Base-by-base conservation (phyloP, 108 stramenopile genomes). In the Bacterosira constricta region DNA sequence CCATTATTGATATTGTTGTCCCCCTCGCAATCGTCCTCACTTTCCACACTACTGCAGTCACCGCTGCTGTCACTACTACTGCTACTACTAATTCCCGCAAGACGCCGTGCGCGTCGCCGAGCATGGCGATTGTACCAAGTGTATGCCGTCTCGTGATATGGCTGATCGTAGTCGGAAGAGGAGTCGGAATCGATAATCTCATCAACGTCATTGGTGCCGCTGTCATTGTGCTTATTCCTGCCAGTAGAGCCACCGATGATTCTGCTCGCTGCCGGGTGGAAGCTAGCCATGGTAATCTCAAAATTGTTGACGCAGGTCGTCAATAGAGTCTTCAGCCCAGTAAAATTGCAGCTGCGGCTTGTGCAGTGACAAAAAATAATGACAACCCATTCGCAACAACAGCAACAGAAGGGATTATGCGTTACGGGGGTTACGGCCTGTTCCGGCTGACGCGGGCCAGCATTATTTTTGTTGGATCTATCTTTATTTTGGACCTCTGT, bases 141-240 rank as follows among this genome's bases (percentile, higher is more conserved):
- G 0, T 35, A 44, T 38, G 78, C 78, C 20, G 78, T 72, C 37
- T 79, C 78, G 17, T 69, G 60, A 27, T 79, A 79, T 17, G 78
- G 78, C 12, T 79, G 49, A 51, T 71, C 78, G 53, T 63, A 66
- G 41, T 79, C 78, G 32, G 44, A 67, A 21, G 75, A 68, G 7
- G 25, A 46, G 27, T 54, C 52, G 8, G 52, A 54, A 39, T 54
- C 21, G 37, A 71, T n/a, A 5, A 42, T 34, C 10, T 69, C 69
- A 25, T 58, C 35, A 26, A 45, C 49, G 25, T 34, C 55, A 30
- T 62, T 44, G 23, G 27, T 34, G 17, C 0, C 55, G 10, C 39
- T 12, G 58, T 60, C 55, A 56, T 56, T 60, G 46, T 71, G 15
- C 4, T 52, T 25, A 12, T 30, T 29, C 26, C 26, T 52, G 51